Evolutionary conservation across 2,329 filamentous ascomycete genomes (phyloP), one percentile per base, ranked within the genome.

Genomic region (Penicillium sp.): DNA sequence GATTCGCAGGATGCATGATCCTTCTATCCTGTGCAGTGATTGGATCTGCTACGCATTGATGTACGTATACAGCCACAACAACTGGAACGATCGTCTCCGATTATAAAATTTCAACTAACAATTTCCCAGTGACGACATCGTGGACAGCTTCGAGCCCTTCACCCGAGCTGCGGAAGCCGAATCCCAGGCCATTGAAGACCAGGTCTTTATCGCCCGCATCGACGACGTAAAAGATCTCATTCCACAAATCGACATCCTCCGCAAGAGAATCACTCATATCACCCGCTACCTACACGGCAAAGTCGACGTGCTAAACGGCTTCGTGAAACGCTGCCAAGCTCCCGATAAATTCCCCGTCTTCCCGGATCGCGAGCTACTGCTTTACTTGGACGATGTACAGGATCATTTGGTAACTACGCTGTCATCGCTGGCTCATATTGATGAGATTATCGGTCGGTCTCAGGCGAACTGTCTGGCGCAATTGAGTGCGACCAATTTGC

Each of bases 41-140:
- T 99, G 95, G 93, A 94, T 98, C 70, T 98, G 95, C 80, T 99
- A 99, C 75, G 95, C 95, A 37, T 82, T 99, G 67, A 97, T 98
- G 89, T 92, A 82, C 81, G 88, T 79, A 56, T 2, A 19, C 43
- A 22, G n/a, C 40, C n/a, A 42, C n/a, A n/a, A 16, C 38, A 8
- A 19, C 19, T 22, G 19, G 19, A 22, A 22, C 3, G n/a, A 22
- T n/a, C 8, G 19, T 10, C n/a, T 4, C 8, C 3, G 16, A 2
- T 30, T 13, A 5, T 55, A 10, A 35, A 4, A 30, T 14, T 8
- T 8, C 4, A 13, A 22, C 37, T 38, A 30, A 45, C 38, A 10
- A 4, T 3, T 7, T 37, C 4, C 13, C 60, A 91, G 89, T 72
- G 95, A 99, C 77, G 92, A 98, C 72, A 98, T 99, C 73, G 93